A percentile compares a stretch with the other conserved stretches of the same genome.
These are phyloP conservation scores for Neofusicoccum parvum DNA, from an alignment of 2,329 filamentous ascomycete species.

Conservation along the genomic window DNA sequence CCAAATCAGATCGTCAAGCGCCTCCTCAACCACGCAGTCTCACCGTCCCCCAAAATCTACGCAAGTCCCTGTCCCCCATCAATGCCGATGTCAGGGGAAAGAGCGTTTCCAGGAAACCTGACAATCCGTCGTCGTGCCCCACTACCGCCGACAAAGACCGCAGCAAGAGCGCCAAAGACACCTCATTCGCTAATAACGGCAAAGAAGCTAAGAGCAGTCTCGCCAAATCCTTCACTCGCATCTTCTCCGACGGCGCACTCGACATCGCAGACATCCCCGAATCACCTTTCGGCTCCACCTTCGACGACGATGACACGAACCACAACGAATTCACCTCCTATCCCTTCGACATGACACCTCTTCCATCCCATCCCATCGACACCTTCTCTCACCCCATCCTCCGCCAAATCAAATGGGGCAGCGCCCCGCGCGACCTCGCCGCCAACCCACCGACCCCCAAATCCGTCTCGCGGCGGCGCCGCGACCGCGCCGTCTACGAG, in stretches of 20 bases:
- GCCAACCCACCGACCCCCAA: not conserved
- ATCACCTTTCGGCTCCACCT: constrained; percentile 12
- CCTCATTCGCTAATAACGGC: too few relatives aligned
- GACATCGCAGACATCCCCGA: not conserved
- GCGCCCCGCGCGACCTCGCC: too few relatives aligned
- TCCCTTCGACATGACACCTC: not conserved
- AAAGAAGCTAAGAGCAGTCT: not conserved
- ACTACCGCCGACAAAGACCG: not conserved
- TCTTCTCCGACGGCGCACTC: constrained; percentile 8
- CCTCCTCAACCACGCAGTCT: constrained; percentile 1
- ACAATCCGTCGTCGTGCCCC: not conserved
- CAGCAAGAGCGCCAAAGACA: not conserved
- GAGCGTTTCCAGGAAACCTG: not conserved
- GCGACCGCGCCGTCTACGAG: constrained; percentile 19
- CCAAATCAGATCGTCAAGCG: not conserved
- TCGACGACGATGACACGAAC: not conserved
- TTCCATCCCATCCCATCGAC: not conserved
- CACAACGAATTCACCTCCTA: not conserved
- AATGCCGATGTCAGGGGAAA: not conserved
- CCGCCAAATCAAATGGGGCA: constrained; percentile 14
- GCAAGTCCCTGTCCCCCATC: not conserved
- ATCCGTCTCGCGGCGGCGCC: not conserved
- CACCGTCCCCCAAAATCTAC: not conserved
- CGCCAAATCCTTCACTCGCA: not conserved
- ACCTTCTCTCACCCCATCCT: not conserved